A percentile compares a stretch with the other conserved stretches of the same genome.
Conservation (phyloP, 2,329 filamentous ascomycete species). For the Xylaria sp. region DNA sequence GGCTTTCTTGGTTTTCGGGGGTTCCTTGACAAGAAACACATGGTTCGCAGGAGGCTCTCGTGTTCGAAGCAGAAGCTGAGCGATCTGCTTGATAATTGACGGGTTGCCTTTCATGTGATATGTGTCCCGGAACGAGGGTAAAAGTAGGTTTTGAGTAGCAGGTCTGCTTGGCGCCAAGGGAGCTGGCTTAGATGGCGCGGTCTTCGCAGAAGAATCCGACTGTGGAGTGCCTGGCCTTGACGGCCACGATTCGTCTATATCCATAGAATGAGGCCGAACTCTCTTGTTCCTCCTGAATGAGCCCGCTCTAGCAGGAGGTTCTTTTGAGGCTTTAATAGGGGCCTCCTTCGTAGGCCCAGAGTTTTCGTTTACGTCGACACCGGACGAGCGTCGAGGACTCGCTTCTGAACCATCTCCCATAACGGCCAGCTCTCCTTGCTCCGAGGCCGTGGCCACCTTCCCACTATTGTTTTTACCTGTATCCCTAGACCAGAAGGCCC, state of each 20-base stretch:
- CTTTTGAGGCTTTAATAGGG: constrained; percentile 36
- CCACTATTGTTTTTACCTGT: constrained; percentile 41
- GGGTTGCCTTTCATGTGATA: constrained; percentile 69
- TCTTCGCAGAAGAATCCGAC: constrained; percentile 34
- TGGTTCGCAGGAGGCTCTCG: constrained; percentile 65
- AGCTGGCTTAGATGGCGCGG: constrained; percentile 35
- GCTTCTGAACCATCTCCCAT: constrained; percentile 60
- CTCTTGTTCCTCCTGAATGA: constrained; percentile 48
- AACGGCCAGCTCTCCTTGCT: constrained; percentile 58
- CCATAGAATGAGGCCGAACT: constrained; percentile 50
- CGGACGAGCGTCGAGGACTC: constrained; percentile 52
- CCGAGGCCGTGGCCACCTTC: constrained; percentile 38
- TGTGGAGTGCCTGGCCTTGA: constrained; percentile 41
- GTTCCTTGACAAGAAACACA: constrained; percentile 69
- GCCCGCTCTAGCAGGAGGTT: constrained; percentile 30
- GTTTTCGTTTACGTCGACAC: constrained; percentile 45
- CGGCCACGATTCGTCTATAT: constrained; percentile 45
- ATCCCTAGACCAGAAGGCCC: constrained; percentile 80
- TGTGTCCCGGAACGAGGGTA: constrained; percentile 70
- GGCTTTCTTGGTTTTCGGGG: constrained; percentile 77
- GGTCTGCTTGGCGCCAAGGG: constrained; percentile 41
- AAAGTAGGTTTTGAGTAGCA: constrained; percentile 61
- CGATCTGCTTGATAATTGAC: constrained; percentile 69
- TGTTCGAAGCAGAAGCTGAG: constrained; percentile 58
- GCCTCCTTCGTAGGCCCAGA: constrained; percentile 38